Evolutionary conservation across 768 basidiomycete genomes (phyloP).

Genomic region (Leccinum fibrillosum): DNA sequence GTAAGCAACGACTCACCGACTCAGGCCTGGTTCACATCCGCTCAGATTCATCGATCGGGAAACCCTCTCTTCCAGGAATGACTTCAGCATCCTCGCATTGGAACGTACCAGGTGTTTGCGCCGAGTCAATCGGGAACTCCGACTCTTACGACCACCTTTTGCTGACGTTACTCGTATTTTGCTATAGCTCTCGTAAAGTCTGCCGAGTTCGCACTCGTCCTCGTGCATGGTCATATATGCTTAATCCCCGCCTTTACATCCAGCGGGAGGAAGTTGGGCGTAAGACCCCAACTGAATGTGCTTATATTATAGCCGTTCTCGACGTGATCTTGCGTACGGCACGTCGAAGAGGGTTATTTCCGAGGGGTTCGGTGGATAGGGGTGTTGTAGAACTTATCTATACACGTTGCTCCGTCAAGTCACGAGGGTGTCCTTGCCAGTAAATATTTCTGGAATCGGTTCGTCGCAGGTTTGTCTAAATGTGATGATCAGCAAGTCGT

Average conservation of each 20-base stretch:
- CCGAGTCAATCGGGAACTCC: background rate
- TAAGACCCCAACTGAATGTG: slow-evolving; percentile 51
- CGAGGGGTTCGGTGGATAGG: slow-evolving; percentile 36
- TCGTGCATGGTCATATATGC: background rate
- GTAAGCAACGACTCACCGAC: background rate
- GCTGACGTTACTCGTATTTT: background rate
- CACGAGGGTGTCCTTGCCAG: background rate
- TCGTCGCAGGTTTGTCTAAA: background rate
- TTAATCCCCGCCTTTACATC: background rate
- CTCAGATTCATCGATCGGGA: slow-evolving; percentile 1
- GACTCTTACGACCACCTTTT: background rate
- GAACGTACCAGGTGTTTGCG: background rate
- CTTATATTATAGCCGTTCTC: background rate
- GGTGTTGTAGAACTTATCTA: slow-evolving; percentile 8
- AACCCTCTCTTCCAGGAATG: background rate
- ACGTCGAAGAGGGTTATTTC: slow-evolving; percentile 1
- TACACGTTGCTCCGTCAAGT: slow-evolving; percentile 43
- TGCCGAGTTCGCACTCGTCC: background rate
- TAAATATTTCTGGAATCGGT: background rate
- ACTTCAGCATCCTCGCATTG: background rate
- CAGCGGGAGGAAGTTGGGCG: slow-evolving; percentile 29
- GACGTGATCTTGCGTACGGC: background rate
- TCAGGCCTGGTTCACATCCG: background rate
- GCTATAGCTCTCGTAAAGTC: background rate
- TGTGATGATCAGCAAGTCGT: background rate